Conservation (phyloP, 345 rosid species). For the Moricandia arvensis region DNA sequence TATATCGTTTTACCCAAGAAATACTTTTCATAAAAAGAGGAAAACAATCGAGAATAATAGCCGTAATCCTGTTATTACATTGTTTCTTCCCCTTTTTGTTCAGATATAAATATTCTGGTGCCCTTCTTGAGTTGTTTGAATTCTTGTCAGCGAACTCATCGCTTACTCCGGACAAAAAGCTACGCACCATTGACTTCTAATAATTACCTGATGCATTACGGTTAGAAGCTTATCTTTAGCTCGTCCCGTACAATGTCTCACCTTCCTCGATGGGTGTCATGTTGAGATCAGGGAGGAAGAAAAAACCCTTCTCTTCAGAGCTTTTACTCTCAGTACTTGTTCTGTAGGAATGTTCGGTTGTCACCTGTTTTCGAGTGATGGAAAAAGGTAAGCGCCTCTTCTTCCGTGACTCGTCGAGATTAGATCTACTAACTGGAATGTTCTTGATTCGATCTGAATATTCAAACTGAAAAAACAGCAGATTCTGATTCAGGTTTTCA, state of each 20-base stretch:
- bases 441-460: constrained; percentile 27
- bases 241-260: constrained; percentile 36
- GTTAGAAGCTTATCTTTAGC: constrained; percentile 42
- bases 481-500: not conserved
- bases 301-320: constrained; percentile 22
- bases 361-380: not conserved
- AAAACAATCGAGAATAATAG: too few species aligned
- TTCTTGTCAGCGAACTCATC: not conserved
- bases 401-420: not conserved
- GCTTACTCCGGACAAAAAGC: not conserved
- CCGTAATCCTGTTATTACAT: too few species aligned
- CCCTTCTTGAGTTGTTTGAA: not conserved
- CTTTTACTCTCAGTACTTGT: constrained; percentile 15
- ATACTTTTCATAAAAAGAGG: too few species aligned
- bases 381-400: not conserved
- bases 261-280: constrained; percentile 62
- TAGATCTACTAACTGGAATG: not conserved
- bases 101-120: too few species aligned
- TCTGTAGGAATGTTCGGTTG: constrained; percentile 29
- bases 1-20: too few species aligned
- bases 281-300: constrained; percentile 72
- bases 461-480: constrained; percentile 46
- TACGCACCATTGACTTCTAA: too few species aligned
- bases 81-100: too few species aligned
- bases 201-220: not conserved